Evolutionary conservation across 2,329 filamentous ascomycete species (phyloP).

Genomic region (Xylariaceae sp.): DNA sequence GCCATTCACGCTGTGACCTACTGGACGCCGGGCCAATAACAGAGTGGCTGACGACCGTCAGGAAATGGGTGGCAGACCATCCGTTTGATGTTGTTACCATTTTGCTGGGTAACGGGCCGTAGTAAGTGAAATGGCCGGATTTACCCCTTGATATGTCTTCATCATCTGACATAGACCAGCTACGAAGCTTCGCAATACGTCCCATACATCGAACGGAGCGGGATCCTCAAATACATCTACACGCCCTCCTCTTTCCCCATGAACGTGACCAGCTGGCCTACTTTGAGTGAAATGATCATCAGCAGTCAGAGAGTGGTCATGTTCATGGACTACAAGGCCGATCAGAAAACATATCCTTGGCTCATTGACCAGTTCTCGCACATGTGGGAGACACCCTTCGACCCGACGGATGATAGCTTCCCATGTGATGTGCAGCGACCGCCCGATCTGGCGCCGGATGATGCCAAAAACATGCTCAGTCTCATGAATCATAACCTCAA

Average conservation of each 20-base stretch:
- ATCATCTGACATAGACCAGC: constrained; percentile 21
- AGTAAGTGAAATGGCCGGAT: constrained; percentile 32
- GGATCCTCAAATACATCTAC: constrained; percentile 69
- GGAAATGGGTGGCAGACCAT: constrained; percentile 66
- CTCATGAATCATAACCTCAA: constrained; percentile 92
- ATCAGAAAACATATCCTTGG: constrained; percentile 75
- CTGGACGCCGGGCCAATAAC: constrained; percentile 76
- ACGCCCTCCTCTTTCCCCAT: constrained; percentile 66
- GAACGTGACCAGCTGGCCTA: constrained; percentile 74
- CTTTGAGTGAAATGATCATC: constrained; percentile 70
- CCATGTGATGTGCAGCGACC: constrained; percentile 77
- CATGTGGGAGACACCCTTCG: constrained; percentile 88
- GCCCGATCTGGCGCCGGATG: constrained; percentile 52
- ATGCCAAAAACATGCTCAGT: constrained; percentile 62
- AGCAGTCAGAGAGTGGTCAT: constrained; percentile 65
- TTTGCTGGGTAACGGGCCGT: constrained; percentile 78
- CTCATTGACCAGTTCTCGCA: constrained; percentile 82
- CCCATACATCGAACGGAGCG: constrained; percentile 63
- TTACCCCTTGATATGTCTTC: not conserved
- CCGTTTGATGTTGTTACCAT: constrained; percentile 87
- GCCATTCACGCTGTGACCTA: constrained; percentile 77
- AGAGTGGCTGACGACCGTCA: constrained; percentile 64
- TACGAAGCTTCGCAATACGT: constrained; percentile 59
- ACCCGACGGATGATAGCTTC: constrained; percentile 58
- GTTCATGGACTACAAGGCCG: constrained; percentile 80